Evolutionary conservation across 805 yeast genomes (phyloP).

Genomic region (Kazachstania bromeliacearum): DNA sequence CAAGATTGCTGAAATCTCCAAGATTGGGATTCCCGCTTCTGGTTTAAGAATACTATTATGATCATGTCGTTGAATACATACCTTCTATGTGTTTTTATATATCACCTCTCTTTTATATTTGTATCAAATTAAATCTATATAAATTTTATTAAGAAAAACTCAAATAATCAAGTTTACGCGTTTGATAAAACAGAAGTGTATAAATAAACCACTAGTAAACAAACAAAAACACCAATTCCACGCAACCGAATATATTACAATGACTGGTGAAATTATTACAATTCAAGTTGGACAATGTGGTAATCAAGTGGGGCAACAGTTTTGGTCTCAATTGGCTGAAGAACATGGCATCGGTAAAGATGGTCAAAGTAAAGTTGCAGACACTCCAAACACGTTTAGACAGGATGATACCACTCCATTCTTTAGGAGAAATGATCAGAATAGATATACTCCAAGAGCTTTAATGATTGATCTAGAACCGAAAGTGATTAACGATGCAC

Average conservation of each 20-base stretch:
- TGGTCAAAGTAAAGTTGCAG: conserved; percentile 22
- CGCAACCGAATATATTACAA: too few relatives aligned
- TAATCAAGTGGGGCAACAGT: conserved; percentile 85
- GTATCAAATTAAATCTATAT: background rate
- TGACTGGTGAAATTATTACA: conserved; percentile 60
- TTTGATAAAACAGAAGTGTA: too few relatives aligned
- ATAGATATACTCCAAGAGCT: conserved; percentile 82
- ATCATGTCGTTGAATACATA: too few relatives aligned
- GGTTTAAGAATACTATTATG: conserved; percentile 53
- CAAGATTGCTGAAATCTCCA: conserved; percentile 62
- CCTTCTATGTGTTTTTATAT: too few relatives aligned
- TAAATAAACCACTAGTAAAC: too few relatives aligned
- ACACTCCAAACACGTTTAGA: conserved; percentile 19
- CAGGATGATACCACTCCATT: conserved; percentile 78
- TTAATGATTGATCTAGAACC: conserved; percentile 85
- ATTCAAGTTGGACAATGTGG: conserved; percentile 85
- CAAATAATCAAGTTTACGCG: too few relatives aligned
- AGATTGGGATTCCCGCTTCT: conserved; percentile 85
- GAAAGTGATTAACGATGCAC: conserved; percentile 63
- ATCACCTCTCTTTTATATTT: background rate
- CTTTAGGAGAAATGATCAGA: conserved; percentile 65
- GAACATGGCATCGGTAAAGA: conserved; percentile 69
- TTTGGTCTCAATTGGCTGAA: conserved; percentile 79
- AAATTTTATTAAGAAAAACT: too few relatives aligned
- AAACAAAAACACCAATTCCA: too few relatives aligned